Base-by-base conservation (phyloP, 257 asterid genomes). In the Cinchona pubescens region DNA sequence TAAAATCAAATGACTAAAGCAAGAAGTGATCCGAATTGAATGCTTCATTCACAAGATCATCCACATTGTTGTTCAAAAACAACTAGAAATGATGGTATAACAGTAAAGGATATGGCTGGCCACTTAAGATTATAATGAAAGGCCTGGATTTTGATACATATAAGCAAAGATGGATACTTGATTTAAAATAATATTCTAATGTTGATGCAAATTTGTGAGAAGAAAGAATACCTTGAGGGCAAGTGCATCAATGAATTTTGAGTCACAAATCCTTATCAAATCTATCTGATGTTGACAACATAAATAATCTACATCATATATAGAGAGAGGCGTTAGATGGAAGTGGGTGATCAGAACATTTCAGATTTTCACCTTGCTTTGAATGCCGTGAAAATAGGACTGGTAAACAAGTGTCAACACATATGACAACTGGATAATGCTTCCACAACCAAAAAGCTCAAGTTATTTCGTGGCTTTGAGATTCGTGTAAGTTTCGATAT, bases 301-400 rank as follows among this genome's bases (percentile, higher is more conserved):
- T 69, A 55, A 72, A 77, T 72, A 32, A 73, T 73, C 63, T 68
- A 59, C 55, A 64, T 66, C 34, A 69, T 45, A 53, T 59, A 78
- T 64, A 72, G 16, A 34, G 66, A 71, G n/a, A 72, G 70, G 73
- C 66, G n/a, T n/a, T 53, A 37, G 56, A 42, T 34, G 60, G 25
- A 51, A 25, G 76, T 29, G 74, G 13, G 66, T 27, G 13, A 40
- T 72, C 43, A 51, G 64, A 67, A 66, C 14, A 34, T 64, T 68
- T 73, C 21, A 12, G 56, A 58, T 45, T 45, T 48, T 68, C 69
- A 71, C 82, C 40, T 80, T 66, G 86, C 76, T 82, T 76, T 82
- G 42, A 56, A 76, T 76, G 79, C 48, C 78, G 40, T 7, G 49
- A 27, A 49, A 49, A 65, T 25, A 32, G 59, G 48, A 62, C 62